These are phyloP conservation scores for Ophiosphaerella herpotricha DNA, from an alignment of 2,329 filamentous ascomycete genomes.

Conservation along the genomic window DNA sequence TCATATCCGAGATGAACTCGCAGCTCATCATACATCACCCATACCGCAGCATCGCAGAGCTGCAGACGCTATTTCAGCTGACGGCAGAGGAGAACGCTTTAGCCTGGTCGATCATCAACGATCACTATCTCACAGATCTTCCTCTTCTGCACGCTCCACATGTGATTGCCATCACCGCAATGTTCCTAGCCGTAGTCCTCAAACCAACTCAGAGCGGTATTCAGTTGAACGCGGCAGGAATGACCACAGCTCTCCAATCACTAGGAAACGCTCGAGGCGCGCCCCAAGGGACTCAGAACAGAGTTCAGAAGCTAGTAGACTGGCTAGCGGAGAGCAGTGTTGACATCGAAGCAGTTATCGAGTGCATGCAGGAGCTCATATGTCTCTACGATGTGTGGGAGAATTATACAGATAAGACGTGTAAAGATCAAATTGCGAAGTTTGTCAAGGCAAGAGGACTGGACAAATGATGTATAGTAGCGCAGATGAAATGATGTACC, in stretches of 20 bases:
- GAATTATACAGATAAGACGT: slow-evolving; percentile 66
- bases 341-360: slow-evolving; percentile 81
- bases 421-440: slow-evolving; percentile 65
- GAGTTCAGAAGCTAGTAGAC: slow-evolving; percentile 70
- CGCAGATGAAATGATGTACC: slow-evolving; percentile 7
- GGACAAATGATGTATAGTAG: slow-evolving; percentile 53
- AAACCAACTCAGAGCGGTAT: slow-evolving; percentile 64
- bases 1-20: slow-evolving; percentile 89
- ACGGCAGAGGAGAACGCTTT: slow-evolving; percentile 78
- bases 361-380: slow-evolving; percentile 89
- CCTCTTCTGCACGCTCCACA: slow-evolving; percentile 85
- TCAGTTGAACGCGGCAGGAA: slow-evolving; percentile 49
- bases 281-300: slow-evolving; percentile 50
- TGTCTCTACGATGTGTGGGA: slow-evolving; percentile 83
- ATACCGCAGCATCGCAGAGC: slow-evolving; percentile 76
- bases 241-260: slow-evolving; percentile 45
- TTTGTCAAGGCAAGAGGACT: slow-evolving; percentile 65
- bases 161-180: slow-evolving; percentile 81
- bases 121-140: slow-evolving; percentile 91
- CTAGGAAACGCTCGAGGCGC: slow-evolving; percentile 38
- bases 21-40: slow-evolving; percentile 91
- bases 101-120: slow-evolving; percentile 84
- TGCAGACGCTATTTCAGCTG: slow-evolving; percentile 71
- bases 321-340: slow-evolving; percentile 88
- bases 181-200: slow-evolving; percentile 82